Percentiles rank a stretch among this genome's conserved stretches.
Conservation (phyloP, 768 basidiomycete genomes). For the Collybia sordida region DNA sequence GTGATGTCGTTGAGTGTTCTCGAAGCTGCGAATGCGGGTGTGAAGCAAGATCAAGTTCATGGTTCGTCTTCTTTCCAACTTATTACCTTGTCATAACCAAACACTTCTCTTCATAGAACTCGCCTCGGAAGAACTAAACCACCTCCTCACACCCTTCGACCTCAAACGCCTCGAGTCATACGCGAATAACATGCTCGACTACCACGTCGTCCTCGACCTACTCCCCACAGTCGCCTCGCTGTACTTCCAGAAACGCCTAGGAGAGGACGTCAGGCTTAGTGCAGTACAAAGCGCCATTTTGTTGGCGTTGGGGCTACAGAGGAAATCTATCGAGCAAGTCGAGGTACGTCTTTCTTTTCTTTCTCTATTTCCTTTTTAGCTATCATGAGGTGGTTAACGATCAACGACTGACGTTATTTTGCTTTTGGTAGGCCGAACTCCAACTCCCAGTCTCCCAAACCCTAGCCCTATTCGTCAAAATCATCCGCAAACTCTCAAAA, state of each 20-base stretch:
- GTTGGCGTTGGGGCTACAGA: conserved; percentile 85
- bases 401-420: not conserved
- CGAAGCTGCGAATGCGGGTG: conserved; percentile 74
- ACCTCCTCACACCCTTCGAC: conserved; percentile 86
- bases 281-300: conserved; percentile 92
- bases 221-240: conserved; percentile 79
- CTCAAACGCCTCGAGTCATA: conserved; percentile 95
- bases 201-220: conserved; percentile 93
- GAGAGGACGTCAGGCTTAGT: conserved; percentile 66
- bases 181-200: conserved; percentile 93
- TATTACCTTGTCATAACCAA: no score
- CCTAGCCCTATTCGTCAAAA: conserved; percentile 89
- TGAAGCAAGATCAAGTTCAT: no score
- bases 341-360: conserved; percentile 51
- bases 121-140: conserved; percentile 43
- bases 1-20: conserved; percentile 85
- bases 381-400: no score
- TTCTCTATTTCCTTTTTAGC: not conserved
- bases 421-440: conserved; percentile 60
- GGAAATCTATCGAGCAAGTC: conserved; percentile 86
- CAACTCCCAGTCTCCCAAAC: conserved; percentile 83
- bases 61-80: not conserved
- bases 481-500: conserved; percentile 82
- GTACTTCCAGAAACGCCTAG: conserved; percentile 78
- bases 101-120: conserved; percentile 22